Evolutionary conservation across 768 basidiomycete genomes (phyloP).

Genomic region (Collybiopsis confluens): DNA sequence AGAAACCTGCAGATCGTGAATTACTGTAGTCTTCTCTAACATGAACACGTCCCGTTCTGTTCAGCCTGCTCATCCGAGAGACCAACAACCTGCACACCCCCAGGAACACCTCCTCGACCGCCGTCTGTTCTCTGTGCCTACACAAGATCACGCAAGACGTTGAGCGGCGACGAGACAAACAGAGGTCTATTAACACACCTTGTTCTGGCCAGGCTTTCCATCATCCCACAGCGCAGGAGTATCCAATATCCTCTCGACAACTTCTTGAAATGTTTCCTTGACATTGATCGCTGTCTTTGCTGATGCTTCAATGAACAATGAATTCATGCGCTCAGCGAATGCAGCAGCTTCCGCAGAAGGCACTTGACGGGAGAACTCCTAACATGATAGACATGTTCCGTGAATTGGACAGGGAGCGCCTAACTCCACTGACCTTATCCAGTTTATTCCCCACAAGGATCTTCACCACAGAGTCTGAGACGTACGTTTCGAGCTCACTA

Average conservation of each 20-base stretch:
- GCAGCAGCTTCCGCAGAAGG: slow-evolving; percentile 68
- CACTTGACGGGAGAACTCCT: slow-evolving; percentile 93
- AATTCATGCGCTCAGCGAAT: slow-evolving; percentile 80
- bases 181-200: neutral
- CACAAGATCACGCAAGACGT: no score
- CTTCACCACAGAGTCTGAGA: slow-evolving; percentile 80
- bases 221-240: slow-evolving; percentile 77
- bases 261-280: slow-evolving; percentile 38
- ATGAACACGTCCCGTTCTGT: slow-evolving; percentile 24
- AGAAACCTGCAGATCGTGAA: neutral
- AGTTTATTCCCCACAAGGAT: slow-evolving; percentile 95
- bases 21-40: no score
- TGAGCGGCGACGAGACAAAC: neutral
- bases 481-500: slow-evolving; percentile 90
- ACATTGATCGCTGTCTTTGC: slow-evolving; percentile 91
- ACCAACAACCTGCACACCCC: slow-evolving; percentile 44
- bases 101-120: slow-evolving; percentile 45
- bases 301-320: slow-evolving; percentile 86
- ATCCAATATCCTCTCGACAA: slow-evolving; percentile 58
- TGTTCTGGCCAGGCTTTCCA: slow-evolving; percentile 19
- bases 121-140: slow-evolving; percentile 29
- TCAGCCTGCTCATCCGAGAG: slow-evolving; percentile 20
- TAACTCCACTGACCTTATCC: no score
- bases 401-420: no score
- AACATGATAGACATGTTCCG: neutral